Percentiles rank a stretch among this genome's conserved stretches.
These are phyloP conservation scores for Cinchona pubescens DNA, from an alignment of 257 asterid species.

Conservation along the genomic window DNA sequence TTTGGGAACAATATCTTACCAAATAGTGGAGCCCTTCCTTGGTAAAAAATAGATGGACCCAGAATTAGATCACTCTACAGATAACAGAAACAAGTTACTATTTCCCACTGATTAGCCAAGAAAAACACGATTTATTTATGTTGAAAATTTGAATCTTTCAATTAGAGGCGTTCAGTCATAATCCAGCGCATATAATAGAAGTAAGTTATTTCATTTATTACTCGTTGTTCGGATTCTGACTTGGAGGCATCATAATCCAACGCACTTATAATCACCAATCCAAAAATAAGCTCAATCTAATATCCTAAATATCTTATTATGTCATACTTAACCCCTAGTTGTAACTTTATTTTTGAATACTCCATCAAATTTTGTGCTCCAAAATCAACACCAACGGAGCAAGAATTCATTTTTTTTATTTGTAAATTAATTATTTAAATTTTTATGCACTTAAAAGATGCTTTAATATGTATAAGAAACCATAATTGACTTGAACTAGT, in stretches of 20 bases:
- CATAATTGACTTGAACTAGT: background rate
- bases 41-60: constrained; percentile 74
- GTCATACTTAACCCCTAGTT: background rate
- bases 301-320: background rate
- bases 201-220: too few relatives aligned
- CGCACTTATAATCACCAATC: background rate
- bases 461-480: background rate
- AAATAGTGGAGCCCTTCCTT: constrained; percentile 41
- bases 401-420: background rate
- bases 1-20: constrained; percentile 52
- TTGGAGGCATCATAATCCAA: too few relatives aligned
- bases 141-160: too few relatives aligned
- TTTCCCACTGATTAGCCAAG: constrained; percentile 6
- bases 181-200: too few relatives aligned
- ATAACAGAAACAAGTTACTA: background rate
- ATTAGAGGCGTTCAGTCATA: too few relatives aligned
- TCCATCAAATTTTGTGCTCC: background rate
- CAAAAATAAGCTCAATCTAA: background rate
- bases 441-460: background rate
- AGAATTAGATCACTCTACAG: constrained; percentile 71
- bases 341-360: too few relatives aligned
- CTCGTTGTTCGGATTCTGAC: too few relatives aligned
- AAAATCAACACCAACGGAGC: background rate
- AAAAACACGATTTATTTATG: background rate
- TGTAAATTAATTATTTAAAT: background rate